phyloP scores from a whole-genome alignment of 2,329 filamentous ascomycete species.

The Phaeoacremonium minimum region DNA sequence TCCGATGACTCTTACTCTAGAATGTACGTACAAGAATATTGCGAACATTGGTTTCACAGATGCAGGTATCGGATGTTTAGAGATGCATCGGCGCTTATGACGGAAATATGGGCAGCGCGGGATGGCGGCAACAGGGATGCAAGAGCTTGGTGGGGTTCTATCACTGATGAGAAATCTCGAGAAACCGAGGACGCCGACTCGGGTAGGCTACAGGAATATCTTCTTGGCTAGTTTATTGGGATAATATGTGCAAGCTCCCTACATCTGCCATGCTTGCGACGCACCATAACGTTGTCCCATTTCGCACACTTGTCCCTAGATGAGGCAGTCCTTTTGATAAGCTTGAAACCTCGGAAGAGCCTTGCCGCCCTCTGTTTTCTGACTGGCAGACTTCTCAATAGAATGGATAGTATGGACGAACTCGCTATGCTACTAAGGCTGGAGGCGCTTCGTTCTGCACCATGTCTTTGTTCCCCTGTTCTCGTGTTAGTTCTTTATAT shows the following conservation, averaged over 20 bases:
- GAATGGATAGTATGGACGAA: no score
- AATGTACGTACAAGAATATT: slow-evolving; percentile 19
- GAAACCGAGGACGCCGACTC: background rate
- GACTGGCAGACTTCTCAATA: no score
- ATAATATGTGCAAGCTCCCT: no score
- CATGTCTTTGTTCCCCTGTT: background rate
- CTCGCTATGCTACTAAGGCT: no score
- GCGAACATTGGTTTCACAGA: slow-evolving; percentile 22
- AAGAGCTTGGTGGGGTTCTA: background rate
- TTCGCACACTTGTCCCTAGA: no score
- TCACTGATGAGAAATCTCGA: background rate
- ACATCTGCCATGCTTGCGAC: no score
- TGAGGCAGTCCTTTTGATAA: no score
- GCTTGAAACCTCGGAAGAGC: no score
- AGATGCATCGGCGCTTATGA: slow-evolving; percentile 11
- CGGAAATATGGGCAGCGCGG: slow-evolving; percentile 13
- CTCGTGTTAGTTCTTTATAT: no score
- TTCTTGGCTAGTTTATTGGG: no score
- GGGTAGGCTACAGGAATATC: background rate
- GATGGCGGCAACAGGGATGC: background rate
- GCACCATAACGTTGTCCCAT: no score
- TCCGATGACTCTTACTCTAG: slow-evolving; percentile 16
- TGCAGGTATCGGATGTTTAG: slow-evolving; percentile 25
- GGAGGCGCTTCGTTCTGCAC: background rate
- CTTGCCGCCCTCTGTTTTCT: no score